Evolutionary conservation across 371 early-diverging fungal genomes (phyloP).

Genomic region (Chytridium lagenaria): DNA sequence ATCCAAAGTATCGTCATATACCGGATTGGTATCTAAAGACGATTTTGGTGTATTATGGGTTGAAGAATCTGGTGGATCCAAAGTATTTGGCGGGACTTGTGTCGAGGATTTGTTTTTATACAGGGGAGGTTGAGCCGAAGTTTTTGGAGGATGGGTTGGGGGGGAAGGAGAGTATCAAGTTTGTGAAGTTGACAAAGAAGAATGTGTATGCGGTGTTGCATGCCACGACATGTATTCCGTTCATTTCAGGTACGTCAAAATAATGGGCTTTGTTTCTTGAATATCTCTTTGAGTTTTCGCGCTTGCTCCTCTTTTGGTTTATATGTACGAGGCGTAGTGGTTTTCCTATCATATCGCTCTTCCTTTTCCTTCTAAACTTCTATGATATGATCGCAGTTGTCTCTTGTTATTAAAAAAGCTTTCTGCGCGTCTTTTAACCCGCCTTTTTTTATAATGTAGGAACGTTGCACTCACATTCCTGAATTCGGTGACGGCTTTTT

Average conservation of each 20-base stretch:
- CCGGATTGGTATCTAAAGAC: slow-evolving; percentile 34
- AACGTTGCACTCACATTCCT: slow-evolving; percentile 40
- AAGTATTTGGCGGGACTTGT: slow-evolving; percentile 23
- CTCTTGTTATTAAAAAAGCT: no score
- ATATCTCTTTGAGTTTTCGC: no score
- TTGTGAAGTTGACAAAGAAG: slow-evolving; percentile 35
- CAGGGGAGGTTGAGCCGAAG: slow-evolving; percentile 37
- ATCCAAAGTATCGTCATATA: slow-evolving; percentile 10
- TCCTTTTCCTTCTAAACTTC: no score
- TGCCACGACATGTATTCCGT: slow-evolving; percentile 49
- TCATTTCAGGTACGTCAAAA: slow-evolving; percentile 36
- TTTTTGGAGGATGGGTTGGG: slow-evolving; percentile 36
- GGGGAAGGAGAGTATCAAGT: slow-evolving; percentile 31
- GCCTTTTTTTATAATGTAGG: slow-evolving; percentile 22
- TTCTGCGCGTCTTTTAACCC: no score
- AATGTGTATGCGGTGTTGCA: slow-evolving; percentile 47
- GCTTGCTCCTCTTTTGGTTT: no score
- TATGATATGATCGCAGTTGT: no score
- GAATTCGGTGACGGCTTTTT: slow-evolving; percentile 38
- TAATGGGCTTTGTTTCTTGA: not conserved
- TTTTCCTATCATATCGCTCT: no score
- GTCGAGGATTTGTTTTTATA: slow-evolving; percentile 39
- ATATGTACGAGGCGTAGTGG: no score
- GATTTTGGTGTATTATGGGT: slow-evolving; percentile 16
- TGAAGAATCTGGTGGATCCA: slow-evolving; percentile 31